Evolutionary conservation across 2,329 filamentous ascomycete genomes (phyloP), one percentile per base, ranked within the genome.

Genomic region (Rhynchosporium secalis): DNA sequence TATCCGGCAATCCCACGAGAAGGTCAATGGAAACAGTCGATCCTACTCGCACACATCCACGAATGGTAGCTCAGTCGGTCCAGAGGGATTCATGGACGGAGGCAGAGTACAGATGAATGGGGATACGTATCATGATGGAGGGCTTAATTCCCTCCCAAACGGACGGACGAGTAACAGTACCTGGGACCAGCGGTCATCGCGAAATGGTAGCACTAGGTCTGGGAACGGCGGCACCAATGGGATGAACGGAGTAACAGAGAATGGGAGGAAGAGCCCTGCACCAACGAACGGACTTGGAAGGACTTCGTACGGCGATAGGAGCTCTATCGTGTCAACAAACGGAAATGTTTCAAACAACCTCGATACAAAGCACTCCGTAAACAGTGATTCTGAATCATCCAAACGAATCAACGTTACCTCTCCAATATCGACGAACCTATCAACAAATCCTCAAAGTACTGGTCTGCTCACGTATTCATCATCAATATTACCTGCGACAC

Each of bases 131-230:
- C 66, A 67, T 59, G 71, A 74, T 55, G 81, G 84, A 71, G 87
- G 81, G 76, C 83, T 87, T 77, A 83, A 79, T 74, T 81, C 84
- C 43, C 72, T 85, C 72, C 80, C 82, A 68, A 86, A 87, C 72
- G 84, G 81, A 67, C 80, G 78, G 69, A 77, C 79, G 62, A 78
- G 77, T 56, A 75, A 74, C 45, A 80, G 78, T 65, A 77, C 71
- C 56, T 73, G 70, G 71, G 72, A 74, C 47, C 65, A 72, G 48
- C 69, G 65, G 49, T 69, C 69, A 41, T 72, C 70, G 13, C 65
- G 66, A 20, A 74, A 72, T 63, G 70, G 68, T 4, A 73, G 72
- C 62, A 64, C 66, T 43, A 56, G 70, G 20, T 74, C 73, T 7
- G 65, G 72, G 12, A 73, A 71, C 64, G 72, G 68, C 10, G 68